Base-by-base conservation (phyloP, 2,329 filamentous ascomycete species). In the Botryosphaeria dothidea region DNA sequence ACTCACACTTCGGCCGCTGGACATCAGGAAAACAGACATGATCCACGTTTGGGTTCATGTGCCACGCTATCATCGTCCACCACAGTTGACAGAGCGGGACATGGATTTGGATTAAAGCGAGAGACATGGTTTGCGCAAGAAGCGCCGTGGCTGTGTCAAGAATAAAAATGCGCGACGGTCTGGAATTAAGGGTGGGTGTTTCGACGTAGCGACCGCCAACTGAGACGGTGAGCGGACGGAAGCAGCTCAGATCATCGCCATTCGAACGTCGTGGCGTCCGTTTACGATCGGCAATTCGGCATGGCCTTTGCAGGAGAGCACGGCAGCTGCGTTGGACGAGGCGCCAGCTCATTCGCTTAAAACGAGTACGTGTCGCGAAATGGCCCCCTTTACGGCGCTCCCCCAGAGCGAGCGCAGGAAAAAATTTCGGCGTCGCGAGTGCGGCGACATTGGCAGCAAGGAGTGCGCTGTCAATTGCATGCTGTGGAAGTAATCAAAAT, bases 301-400 rank as follows among this genome's bases (percentile, higher is more conserved):
- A 46, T 58, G 36, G 36, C 36, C 15, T 57, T 27, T 31, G 54
- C n/a, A 46, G 43, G 25, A 34, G 31, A 41, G 51, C 34, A 27
- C 51, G n/a, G 49, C 25, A 52, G 45, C 49, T 31, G 51, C 6
- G 7, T 27, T 52, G 19, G 51, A n/a, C 7, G 31, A 38, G 51
- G 52, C 52, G 38, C 23, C 17, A 58, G 56, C 56, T 60, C 56
- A 46, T 46, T 60, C 54, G 56, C 56, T 60, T 46, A 46, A n/a
- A n/a, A 34, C 13, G 56, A 21, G 56, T 31, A 46, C 38, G 56
- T 45, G 19, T 60, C 56, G 56, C 56, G 41, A 46, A 34, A 46
- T 45, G 41, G 56, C 56, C 41, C 41, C 54, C 56, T 19, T 46
- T 45, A 23, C 19, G 38, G 41, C 56, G 56, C 56, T 9, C 34